Conservation (phyloP, 768 basidiomycete species). For the Pisolithus albus region DNA sequence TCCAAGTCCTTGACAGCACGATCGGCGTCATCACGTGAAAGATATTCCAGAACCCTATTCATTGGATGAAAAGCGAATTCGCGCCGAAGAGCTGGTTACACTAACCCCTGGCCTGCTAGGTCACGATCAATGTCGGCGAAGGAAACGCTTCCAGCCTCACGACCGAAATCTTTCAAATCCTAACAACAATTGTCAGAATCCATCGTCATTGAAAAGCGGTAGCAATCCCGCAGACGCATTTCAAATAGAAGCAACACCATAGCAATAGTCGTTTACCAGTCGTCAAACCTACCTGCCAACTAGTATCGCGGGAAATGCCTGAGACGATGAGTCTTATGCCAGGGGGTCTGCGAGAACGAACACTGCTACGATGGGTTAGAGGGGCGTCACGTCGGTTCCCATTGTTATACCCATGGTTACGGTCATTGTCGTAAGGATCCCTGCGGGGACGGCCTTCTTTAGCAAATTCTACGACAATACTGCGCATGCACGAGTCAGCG, state of each 20-base stretch:
- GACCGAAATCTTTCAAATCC: conserved; percentile 98
- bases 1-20: conserved; percentile 86
- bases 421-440: conserved; percentile 57
- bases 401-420: conserved; percentile 47
- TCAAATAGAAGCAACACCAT: conserved; percentile 1
- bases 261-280: conserved; percentile 18
- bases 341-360: conserved; percentile 69
- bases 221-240: neutral
- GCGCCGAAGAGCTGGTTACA: conserved; percentile 1
- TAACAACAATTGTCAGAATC: conserved; percentile 32
- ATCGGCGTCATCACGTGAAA: conserved; percentile 84
- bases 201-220: conserved; percentile 10
- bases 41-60: conserved; percentile 81
- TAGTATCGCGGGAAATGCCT: conserved; percentile 88
- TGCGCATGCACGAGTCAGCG: conserved; percentile 24
- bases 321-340: conserved; percentile 81
- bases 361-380: conserved; percentile 31
- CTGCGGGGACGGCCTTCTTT: conserved; percentile 86
- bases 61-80: conserved; percentile 2
- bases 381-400: neutral
- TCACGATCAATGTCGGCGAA: conserved; percentile 95
- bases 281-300: conserved; percentile 83
- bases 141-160: conserved; percentile 86
- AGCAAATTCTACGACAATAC: conserved; percentile 94
- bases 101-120: conserved; percentile 79